A percentile compares a stretch with the other conserved stretches of the same genome.
Evolutionary conservation across 2,329 filamentous ascomycete genomes (phyloP).

Genomic region (Fusarium sp.): DNA sequence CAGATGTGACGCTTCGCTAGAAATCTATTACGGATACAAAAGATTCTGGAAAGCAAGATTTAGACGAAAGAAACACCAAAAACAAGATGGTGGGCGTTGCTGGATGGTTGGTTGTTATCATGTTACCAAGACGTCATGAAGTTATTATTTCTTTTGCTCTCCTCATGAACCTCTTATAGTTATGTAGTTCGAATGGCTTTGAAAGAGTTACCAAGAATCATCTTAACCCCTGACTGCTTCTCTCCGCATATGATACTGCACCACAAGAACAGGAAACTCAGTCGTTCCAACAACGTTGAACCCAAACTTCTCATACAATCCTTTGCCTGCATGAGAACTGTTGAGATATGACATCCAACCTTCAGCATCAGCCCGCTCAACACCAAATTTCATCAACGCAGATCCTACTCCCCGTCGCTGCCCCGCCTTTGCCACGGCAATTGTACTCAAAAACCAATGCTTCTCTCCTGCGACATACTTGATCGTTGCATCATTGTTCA

Average conservation of each 20-base stretch:
- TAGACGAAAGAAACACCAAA: constrained; percentile 31
- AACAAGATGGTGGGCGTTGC: constrained; percentile 38
- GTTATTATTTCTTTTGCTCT: constrained; percentile 29
- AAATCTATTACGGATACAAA: neutral
- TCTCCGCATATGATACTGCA: constrained; percentile 49
- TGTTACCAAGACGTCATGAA: constrained; percentile 31
- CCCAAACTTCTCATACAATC: constrained; percentile 47
- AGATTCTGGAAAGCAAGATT: constrained; percentile 24
- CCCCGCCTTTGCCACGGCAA: constrained; percentile 47
- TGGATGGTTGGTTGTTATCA: constrained; percentile 11
- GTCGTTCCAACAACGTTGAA: constrained; percentile 42
- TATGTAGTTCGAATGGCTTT: constrained; percentile 27
- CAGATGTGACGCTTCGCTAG: constrained; percentile 3
- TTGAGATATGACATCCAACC: constrained; percentile 47
- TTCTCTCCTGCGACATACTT: constrained; percentile 42
- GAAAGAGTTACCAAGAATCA: neutral
- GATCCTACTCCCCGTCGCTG: constrained; percentile 51
- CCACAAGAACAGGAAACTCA: constrained; percentile 35
- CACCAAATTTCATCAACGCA: constrained; percentile 49
- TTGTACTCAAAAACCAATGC: constrained; percentile 51
- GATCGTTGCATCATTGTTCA: constrained; percentile 39
- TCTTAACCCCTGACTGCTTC: constrained; percentile 17
- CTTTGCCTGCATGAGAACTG: constrained; percentile 41
- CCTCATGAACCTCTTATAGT: constrained; percentile 28
- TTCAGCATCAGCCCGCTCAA: constrained; percentile 46